A percentile compares a stretch with the other conserved stretches of the same genome.
phyloP scores from a whole-genome alignment of 768 basidiomycete genomes.

The Amanita molliuscula region DNA sequence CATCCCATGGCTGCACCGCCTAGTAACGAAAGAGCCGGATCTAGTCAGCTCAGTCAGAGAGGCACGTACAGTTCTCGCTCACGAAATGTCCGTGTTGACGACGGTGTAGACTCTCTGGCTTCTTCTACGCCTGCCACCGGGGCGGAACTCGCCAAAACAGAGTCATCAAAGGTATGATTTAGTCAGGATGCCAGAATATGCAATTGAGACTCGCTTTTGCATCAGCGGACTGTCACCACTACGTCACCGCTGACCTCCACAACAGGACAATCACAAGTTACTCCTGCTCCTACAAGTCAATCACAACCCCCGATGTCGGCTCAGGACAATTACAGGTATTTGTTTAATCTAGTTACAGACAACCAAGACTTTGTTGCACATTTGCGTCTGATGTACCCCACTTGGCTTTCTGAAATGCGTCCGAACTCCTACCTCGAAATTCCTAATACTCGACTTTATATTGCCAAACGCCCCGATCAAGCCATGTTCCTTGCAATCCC shows the following conservation, averaged over 20 bases:
- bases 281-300: neutral
- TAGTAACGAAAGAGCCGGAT: neutral
- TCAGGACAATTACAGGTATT: neutral
- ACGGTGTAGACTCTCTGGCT: neutral
- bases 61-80: neutral
- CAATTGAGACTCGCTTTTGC: neutral
- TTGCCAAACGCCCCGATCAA: neutral
- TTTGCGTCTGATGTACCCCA: neutral
- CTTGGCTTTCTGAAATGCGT: neutral
- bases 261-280: neutral
- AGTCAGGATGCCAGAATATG: neutral
- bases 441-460: neutral
- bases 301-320: neutral
- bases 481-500: neutral
- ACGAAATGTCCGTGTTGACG: neutral
- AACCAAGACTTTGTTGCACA: neutral
- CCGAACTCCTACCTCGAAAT: neutral
- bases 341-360: neutral
- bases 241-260: neutral
- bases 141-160: neutral
- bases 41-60: neutral
- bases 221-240: neutral
- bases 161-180: neutral
- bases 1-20: neutral
- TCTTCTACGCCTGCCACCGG: neutral